Percentiles rank a stretch among this genome's conserved stretches.
Evolutionary conservation across 768 basidiomycete genomes (phyloP).

Genomic region (Kwoniella dejecticola): DNA sequence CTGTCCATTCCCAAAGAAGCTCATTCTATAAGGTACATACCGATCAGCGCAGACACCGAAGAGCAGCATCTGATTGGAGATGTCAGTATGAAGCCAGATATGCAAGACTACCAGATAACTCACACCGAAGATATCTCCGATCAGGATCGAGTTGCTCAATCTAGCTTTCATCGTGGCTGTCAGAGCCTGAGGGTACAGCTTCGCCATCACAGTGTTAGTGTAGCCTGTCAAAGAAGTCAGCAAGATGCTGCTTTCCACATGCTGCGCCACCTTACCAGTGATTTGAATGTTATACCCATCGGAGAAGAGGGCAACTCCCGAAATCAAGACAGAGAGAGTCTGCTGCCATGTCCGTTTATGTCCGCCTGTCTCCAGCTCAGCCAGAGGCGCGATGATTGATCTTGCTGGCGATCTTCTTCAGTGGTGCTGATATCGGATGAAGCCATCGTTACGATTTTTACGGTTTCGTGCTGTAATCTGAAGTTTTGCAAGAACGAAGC

Average conservation of each 20-base stretch:
- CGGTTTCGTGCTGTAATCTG: too few species aligned
- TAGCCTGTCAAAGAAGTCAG: not conserved
- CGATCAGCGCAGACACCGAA: constrained; percentile 9
- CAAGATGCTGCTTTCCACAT: not conserved
- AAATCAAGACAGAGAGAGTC: constrained; percentile 4
- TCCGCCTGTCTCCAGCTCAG: not conserved
- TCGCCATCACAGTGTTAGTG: constrained; percentile 9
- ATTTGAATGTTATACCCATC: constrained; percentile 14
- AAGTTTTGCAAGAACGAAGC: too few species aligned
- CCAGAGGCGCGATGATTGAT: not conserved
- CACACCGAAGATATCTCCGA: constrained; percentile 13
- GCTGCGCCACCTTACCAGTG: not conserved
- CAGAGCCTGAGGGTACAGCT: constrained; percentile 6
- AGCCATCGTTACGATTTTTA: not conserved
- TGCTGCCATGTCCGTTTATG: not conserved
- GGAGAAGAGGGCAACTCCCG: constrained; percentile 4
- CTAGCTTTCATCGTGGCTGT: constrained; percentile 5
- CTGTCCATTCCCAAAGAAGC: too few species aligned
- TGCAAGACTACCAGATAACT: not conserved
- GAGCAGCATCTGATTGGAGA: constrained; percentile 6
- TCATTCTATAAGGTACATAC: not conserved
- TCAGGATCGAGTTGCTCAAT: constrained; percentile 10
- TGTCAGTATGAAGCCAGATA: not conserved
- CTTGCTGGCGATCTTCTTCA: not conserved
- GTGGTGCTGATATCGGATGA: not conserved